Conservation (phyloP, 495 filamentous ascomycete species). For the Podospora fimiseda region DNA sequence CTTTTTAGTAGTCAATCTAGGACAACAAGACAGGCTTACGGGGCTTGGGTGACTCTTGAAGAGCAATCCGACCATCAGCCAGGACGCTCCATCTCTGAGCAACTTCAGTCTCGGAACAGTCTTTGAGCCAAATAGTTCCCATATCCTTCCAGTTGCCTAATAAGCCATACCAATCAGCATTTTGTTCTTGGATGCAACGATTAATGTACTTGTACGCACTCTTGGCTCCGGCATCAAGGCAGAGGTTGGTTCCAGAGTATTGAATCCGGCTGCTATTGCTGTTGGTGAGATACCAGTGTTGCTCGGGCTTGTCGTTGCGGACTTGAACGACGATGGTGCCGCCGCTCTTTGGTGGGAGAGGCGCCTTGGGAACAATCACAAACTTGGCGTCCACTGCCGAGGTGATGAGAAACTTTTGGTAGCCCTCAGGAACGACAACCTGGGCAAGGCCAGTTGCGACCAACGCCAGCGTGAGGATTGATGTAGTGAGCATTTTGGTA, state of each 20-base stretch:
- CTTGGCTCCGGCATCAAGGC: conserved; percentile 45
- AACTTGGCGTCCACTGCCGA: conserved; percentile 47
- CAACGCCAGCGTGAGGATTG: conserved; percentile 36
- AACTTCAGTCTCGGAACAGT: conserved; percentile 35
- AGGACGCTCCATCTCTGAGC: conserved; percentile 43
- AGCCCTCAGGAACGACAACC: conserved; percentile 33
- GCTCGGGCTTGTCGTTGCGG: conserved; percentile 33
- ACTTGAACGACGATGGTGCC: conserved; percentile 40
- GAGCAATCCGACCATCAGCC: conserved; percentile 44
- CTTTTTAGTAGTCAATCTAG: background rate
- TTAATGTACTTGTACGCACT: conserved; percentile 25
- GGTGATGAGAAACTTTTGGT: conserved; percentile 44
- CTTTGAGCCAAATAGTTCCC: conserved; percentile 37
- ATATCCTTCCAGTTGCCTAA: conserved; percentile 51
- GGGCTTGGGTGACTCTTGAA: conserved; percentile 34
- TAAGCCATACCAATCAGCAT: too few species aligned
- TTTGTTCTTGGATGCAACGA: too few species aligned
- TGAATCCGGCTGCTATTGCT: conserved; percentile 37
- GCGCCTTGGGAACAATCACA: conserved; percentile 38
- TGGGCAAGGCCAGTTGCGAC: conserved; percentile 40
- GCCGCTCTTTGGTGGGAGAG: conserved; percentile 23
- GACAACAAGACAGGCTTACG: background rate
- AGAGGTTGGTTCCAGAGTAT: conserved; percentile 39
- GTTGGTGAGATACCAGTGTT: conserved; percentile 45
- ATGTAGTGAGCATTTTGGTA: conserved; percentile 26